Evolutionary conservation across 2,329 filamentous ascomycete genomes (phyloP).

Genomic region (Alternaria sp.): DNA sequence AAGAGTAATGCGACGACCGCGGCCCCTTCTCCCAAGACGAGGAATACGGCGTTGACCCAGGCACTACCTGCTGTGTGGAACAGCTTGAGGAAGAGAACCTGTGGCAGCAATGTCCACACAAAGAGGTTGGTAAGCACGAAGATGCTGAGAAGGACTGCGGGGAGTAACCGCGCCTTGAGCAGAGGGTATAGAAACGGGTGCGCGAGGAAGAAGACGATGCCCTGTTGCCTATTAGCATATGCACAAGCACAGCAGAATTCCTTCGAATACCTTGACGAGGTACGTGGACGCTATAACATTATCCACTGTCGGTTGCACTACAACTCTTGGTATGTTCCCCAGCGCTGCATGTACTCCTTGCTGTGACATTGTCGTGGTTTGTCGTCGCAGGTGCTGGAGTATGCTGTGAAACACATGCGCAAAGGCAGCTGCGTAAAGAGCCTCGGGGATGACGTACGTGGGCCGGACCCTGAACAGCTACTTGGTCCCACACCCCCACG

Average conservation of each 20-base stretch:
- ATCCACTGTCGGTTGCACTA: conserved; percentile 41
- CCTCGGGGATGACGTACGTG: conserved; percentile 17
- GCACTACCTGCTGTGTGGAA: conserved; percentile 83
- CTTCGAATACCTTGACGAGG: conserved; percentile 39
- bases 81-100: conserved; percentile 86
- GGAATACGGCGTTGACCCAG: conserved; percentile 87
- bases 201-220: conserved; percentile 81
- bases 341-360: conserved; percentile 47
- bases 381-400: background rate
- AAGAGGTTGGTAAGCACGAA: conserved; percentile 89
- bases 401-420: conserved; percentile 8
- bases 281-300: conserved; percentile 40
- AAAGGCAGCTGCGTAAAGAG: conserved; percentile 7
- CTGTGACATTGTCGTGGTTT: conserved; percentile 36
- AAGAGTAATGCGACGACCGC: conserved; percentile 68
- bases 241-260: background rate
- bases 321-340: conserved; percentile 33
- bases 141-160: conserved; percentile 80
- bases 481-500: background rate
- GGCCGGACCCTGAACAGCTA: background rate
- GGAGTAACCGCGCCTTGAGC: conserved; percentile 78
- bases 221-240: conserved; percentile 55
- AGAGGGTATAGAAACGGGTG: conserved; percentile 86
- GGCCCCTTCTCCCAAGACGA: conserved; percentile 76
- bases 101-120: conserved; percentile 85